These are phyloP conservation scores for Sporopachydermia quercuum DNA, from an alignment of 805 yeast species.

Conservation along the genomic window DNA sequence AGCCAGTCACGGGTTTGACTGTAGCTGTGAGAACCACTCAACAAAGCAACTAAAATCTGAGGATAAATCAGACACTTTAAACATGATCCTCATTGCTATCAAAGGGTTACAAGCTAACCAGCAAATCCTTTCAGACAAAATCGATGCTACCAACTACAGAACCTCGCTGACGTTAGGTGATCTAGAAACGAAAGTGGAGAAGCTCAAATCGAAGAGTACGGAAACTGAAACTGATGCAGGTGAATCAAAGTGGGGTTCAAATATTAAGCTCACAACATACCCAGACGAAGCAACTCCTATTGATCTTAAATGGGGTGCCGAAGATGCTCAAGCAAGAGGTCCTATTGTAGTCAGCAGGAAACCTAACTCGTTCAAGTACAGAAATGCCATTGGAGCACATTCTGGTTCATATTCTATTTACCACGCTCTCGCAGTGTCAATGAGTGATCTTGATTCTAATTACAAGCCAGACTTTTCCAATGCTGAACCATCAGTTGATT, in stretches of 20 bases:
- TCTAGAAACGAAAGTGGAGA: slow-evolving; percentile 4
- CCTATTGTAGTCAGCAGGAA: slow-evolving; percentile 42
- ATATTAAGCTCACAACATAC: slow-evolving; percentile 36
- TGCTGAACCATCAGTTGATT: slow-evolving; percentile 44
- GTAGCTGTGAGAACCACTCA: background rate
- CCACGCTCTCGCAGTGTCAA: slow-evolving; percentile 52
- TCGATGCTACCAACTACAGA: slow-evolving; percentile 7
- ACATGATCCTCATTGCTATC: slow-evolving; percentile 5
- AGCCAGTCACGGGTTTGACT: background rate
- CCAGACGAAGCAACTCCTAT: slow-evolving; percentile 37
- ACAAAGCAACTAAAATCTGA: background rate
- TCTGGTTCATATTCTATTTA: slow-evolving; percentile 50
- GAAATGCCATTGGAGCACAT: slow-evolving; percentile 53
- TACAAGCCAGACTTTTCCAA: slow-evolving; percentile 48
- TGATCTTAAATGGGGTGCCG: slow-evolving; percentile 36
- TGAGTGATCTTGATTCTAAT: slow-evolving; percentile 35
- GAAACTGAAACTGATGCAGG: slow-evolving; percentile 4
- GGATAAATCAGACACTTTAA: slow-evolving; percentile 1
- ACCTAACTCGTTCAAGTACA: slow-evolving; percentile 32
- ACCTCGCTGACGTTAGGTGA: slow-evolving; percentile 5
- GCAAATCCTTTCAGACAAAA: slow-evolving; percentile 3
- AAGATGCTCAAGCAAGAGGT: slow-evolving; percentile 33
- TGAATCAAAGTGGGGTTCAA: slow-evolving; percentile 15
- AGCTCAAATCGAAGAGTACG: slow-evolving; percentile 3
- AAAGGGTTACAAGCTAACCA: slow-evolving; percentile 6